Conservation (phyloP, 2,329 filamentous ascomycete genomes). For the Arachnopeziza araneosa region DNA sequence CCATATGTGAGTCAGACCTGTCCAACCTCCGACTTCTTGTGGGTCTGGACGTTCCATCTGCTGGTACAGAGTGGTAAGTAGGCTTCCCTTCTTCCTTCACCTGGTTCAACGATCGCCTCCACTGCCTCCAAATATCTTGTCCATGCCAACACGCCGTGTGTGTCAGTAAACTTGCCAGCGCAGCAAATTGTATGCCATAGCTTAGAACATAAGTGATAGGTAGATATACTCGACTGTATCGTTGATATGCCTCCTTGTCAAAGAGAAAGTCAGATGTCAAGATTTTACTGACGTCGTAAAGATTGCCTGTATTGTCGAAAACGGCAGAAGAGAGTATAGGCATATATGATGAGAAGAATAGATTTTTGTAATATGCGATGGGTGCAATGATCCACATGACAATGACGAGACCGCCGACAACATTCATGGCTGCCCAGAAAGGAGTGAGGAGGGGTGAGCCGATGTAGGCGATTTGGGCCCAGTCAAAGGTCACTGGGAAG, state of each 20-base stretch:
- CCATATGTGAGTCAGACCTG: slow-evolving; percentile 37
- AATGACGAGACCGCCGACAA: slow-evolving; percentile 70
- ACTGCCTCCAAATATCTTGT: slow-evolving; percentile 72
- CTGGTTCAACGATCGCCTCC: slow-evolving; percentile 63
- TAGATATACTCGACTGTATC: slow-evolving; percentile 79
- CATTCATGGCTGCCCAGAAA: slow-evolving; percentile 83
- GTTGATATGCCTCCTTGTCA: slow-evolving; percentile 67
- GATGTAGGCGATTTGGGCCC: slow-evolving; percentile 81
- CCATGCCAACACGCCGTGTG: slow-evolving; percentile 84
- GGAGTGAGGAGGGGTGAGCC: slow-evolving; percentile 78
- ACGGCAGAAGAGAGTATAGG: slow-evolving; percentile 80
- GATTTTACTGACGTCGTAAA: slow-evolving; percentile 78
- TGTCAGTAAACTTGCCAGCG: slow-evolving; percentile 70
- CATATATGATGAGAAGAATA: slow-evolving; percentile 78
- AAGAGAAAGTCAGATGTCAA: slow-evolving; percentile 74
- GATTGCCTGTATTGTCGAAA: slow-evolving; percentile 75
- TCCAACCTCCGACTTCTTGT: slow-evolving; percentile 16
- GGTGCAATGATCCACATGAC: slow-evolving; percentile 84
- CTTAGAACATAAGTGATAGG: slow-evolving; percentile 84
- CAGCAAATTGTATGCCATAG: slow-evolving; percentile 82
- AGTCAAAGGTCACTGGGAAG: slow-evolving; percentile 84
- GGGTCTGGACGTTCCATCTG: not conserved
- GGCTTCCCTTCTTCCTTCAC: slow-evolving; percentile 46
- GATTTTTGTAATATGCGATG: slow-evolving; percentile 73
- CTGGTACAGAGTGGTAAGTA: slow-evolving; percentile 46